Evolutionary conservation across 331 rosid genomes (phyloP), one percentile per base, ranked within the genome.

Genomic region (Arachis monticola): DNA sequence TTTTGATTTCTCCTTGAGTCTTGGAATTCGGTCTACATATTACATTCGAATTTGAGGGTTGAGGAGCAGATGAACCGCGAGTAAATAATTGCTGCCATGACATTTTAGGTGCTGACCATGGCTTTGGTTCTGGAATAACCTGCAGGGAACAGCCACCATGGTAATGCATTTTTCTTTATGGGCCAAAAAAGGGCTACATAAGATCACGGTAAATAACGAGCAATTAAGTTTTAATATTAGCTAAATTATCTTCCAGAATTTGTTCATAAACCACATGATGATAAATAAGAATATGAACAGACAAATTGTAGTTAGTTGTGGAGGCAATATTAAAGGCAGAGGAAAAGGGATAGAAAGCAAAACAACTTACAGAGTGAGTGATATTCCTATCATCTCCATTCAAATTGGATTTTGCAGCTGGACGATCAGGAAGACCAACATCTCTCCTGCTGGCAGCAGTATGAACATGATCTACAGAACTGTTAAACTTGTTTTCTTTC

Each of bases 51-150:
- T 75, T 90, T 5, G 97, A 70, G 30, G 91, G 72, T 71, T 83
- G 83, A 60, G 90, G 92, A 73, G 65, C 87, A 41, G 96, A 60
- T 3, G 96, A 65, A 9, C 97, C 87, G 62, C 93, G 91, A 51
- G 96, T 90, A 85, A 92, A 95, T 82, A 95, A 86, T 59, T 95
- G 99, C 78, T 95, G 97, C 99, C 99, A 95, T 6, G 99, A 87
- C 77, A 83, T 95, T 83, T 87, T 92, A 32, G 96, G 99, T 12
- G 85, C 86, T 67, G 83, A 58, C 79, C 86, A 85, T 58, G 93
- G 83, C 72, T 85, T 93, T 17, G 85, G 75, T 77, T 90, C 96
- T n/a, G 86, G 76, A 73, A 77, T 75, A 41, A 88, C 92, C 99
- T 95, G 88, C 93, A 89, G 70, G 40, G 60, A 77, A 77, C 78